phyloP scores from a whole-genome alignment of 1,139 yeast genomes.

The Yamadazyma aaseri region DNA sequence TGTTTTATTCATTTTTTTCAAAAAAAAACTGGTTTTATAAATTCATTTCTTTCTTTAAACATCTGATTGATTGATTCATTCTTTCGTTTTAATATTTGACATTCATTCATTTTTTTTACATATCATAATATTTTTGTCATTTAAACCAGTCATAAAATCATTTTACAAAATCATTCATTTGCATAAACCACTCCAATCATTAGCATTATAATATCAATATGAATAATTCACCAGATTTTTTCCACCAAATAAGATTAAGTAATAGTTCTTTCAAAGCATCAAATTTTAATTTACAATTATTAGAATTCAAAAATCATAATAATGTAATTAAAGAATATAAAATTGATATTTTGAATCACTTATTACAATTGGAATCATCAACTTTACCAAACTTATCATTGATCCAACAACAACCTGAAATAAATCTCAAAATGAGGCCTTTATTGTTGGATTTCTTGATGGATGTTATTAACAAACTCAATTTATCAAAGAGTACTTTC shows the following conservation, averaged over 20 bases:
- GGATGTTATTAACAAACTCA: conserved; percentile 52
- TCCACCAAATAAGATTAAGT: conserved; percentile 35
- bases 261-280: conserved; percentile 34
- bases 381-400: conserved; percentile 38
- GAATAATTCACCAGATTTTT: conserved; percentile 35
- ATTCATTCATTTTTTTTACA: conserved; percentile 2
- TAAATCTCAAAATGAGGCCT: conserved; percentile 50
- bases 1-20: neutral
- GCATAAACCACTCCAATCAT: conserved; percentile 3
- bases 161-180: conserved; percentile 3
- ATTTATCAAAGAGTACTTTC: conserved; percentile 51
- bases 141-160: conserved; percentile 1
- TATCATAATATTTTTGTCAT: neutral
- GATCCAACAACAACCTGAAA: conserved; percentile 53
- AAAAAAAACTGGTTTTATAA: conserved; percentile 3
- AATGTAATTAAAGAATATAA: conserved; percentile 39
- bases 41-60: conserved; percentile 12
- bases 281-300: conserved; percentile 32
- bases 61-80: conserved; percentile 9
- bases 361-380: conserved; percentile 31
- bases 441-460: conserved; percentile 51
- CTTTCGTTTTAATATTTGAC: conserved; percentile 5
- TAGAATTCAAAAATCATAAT: conserved; percentile 45
- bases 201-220: conserved; percentile 6
- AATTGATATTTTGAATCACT: conserved; percentile 40